Conservation (phyloP, 768 basidiomycete genomes). For the Hebeloma cylindrosporum region DNA sequence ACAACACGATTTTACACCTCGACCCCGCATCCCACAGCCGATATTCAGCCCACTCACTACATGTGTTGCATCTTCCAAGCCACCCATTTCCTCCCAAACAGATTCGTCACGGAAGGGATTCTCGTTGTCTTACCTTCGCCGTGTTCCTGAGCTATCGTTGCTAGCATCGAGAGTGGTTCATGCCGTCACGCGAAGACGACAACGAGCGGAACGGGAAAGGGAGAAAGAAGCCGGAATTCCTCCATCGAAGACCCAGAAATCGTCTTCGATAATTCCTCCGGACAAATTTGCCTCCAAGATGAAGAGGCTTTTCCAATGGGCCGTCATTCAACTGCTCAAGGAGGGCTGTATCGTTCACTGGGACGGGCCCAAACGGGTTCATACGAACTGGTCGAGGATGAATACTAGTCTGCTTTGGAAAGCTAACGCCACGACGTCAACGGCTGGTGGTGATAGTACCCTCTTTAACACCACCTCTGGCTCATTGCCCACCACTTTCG, state of each 20-base stretch:
- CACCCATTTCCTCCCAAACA: not conserved
- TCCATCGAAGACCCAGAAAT: conserved; percentile 12
- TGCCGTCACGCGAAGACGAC: conserved; percentile 56
- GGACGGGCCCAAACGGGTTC: conserved; percentile 57
- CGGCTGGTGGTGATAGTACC: conserved; percentile 27
- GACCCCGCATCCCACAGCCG: conserved; percentile 9
- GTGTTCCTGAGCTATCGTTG: conserved; percentile 69
- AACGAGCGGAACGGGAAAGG: conserved; percentile 47
- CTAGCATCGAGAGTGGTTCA: conserved; percentile 66
- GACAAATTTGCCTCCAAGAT: conserved; percentile 43
- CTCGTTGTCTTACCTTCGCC: conserved; percentile 72
- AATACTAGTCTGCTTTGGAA: conserved; percentile 50
- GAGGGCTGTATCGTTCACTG: conserved; percentile 77
- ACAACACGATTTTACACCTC: conserved; percentile 12
- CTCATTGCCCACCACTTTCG: conserved; percentile 11
- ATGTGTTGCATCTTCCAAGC: not conserved
- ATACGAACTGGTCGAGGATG: conserved; percentile 9
- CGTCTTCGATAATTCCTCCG: conserved; percentile 9
- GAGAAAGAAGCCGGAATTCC: conserved; percentile 30
- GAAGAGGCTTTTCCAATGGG: conserved; percentile 69
- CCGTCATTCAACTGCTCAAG: conserved; percentile 59
- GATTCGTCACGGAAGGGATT: conserved; percentile 43
- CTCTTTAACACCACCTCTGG: conserved; percentile 27
- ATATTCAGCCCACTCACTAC: not conserved
- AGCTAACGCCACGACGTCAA: conserved; percentile 27